These are phyloP conservation scores for Adiantum capillusveneris DNA, from an alignment of 75 land plant genomes.

Conservation along the genomic window DNA sequence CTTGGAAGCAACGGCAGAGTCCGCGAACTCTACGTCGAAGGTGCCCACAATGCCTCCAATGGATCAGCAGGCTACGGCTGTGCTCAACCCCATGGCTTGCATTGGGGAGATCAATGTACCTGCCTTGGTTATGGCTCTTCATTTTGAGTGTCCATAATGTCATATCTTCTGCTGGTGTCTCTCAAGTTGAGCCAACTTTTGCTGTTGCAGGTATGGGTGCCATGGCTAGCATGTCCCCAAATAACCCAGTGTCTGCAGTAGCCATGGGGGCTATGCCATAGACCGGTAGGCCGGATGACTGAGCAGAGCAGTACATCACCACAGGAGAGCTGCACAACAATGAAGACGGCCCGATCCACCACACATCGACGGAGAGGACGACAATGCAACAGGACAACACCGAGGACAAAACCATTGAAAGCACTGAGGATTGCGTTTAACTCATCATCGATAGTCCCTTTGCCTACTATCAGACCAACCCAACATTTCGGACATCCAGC, in stretches of 20 bases:
- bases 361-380: too few species aligned
- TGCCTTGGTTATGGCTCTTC: background rate
- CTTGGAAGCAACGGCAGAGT: background rate
- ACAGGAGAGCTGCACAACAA: too few species aligned
- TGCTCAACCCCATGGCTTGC: background rate
- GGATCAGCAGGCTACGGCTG: background rate
- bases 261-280: background rate
- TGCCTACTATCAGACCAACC: too few species aligned
- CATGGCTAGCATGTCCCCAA: conserved; percentile 1
- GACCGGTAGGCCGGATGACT: too few species aligned
- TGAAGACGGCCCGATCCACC: too few species aligned
- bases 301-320: too few species aligned
- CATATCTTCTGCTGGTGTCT: background rate
- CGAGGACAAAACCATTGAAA: too few species aligned
- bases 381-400: too few species aligned
- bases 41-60: background rate
- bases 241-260: background rate
- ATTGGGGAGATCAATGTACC: background rate
- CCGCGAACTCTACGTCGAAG: background rate
- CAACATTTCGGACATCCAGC: too few species aligned
- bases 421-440: too few species aligned
- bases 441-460: too few species aligned
- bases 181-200: background rate
- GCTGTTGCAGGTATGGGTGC: background rate
- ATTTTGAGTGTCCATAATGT: background rate